Evolutionary conservation across 441 rosid species (phyloP).

Genomic region (Capsella rubella): DNA sequence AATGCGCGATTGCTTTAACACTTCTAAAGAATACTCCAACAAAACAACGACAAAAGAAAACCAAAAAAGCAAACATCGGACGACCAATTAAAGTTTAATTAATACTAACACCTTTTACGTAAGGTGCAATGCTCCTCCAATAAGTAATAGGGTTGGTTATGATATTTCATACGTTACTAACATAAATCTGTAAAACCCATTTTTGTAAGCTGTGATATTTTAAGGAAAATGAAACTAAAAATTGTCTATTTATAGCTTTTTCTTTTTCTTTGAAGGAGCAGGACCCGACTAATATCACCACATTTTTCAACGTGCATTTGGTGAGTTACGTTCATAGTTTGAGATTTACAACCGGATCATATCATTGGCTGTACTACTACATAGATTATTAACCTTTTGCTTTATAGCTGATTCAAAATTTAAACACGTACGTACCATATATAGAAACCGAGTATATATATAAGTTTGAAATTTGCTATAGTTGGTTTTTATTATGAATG

Average conservation of each 20-base stretch:
- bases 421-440: background rate
- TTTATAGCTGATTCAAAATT: background rate
- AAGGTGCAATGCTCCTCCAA: constrained; percentile 25
- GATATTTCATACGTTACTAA: background rate
- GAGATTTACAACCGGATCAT: background rate
- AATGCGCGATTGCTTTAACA: constrained; percentile 29
- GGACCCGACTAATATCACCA: too few relatives aligned
- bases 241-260: background rate
- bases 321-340: too few relatives aligned
- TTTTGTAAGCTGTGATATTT: background rate
- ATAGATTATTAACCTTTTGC: background rate
- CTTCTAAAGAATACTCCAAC: constrained; percentile 25
- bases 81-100: constrained; percentile 16
- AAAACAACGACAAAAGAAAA: constrained; percentile 18
- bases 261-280: too few relatives aligned
- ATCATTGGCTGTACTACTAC: background rate
- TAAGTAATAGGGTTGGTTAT: background rate
- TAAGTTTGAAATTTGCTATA: too few relatives aligned
- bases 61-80: constrained; percentile 30
- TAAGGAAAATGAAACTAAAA: background rate
- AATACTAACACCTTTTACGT: constrained; percentile 4
- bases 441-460: background rate
- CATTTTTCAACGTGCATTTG: too few relatives aligned
- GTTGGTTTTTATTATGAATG: too few relatives aligned
- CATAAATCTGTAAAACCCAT: background rate